phyloP scores from a whole-genome alignment of 768 basidiomycete species.

The Mrakia blollopis region DNA sequence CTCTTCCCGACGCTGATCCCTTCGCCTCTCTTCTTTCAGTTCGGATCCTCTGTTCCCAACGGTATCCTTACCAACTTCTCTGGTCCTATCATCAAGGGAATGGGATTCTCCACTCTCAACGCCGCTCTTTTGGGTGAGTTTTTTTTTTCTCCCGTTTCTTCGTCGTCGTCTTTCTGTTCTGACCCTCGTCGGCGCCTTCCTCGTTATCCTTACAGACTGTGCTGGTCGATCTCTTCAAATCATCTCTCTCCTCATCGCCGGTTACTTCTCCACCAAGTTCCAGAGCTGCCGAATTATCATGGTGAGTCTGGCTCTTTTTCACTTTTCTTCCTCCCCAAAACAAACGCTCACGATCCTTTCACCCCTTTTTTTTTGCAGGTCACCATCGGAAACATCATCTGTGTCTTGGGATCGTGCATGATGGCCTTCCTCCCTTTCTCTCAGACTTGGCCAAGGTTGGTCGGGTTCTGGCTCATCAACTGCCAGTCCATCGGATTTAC shows the following conservation, averaged over 20 bases:
- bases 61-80: conserved; percentile 45
- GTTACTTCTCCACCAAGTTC: conserved; percentile 41
- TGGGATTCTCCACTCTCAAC: conserved; percentile 42
- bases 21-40: background rate
- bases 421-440: conserved; percentile 44
- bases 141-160: background rate
- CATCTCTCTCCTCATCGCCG: conserved; percentile 45
- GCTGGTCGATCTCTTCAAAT: conserved; percentile 44
- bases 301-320: background rate
- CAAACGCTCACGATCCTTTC: too few species aligned
- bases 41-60: conserved; percentile 41
- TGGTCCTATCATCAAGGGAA: conserved; percentile 43
- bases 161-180: background rate
- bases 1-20: background rate
- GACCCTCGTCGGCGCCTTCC: background rate
- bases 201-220: conserved; percentile 35
- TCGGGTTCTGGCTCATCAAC: conserved; percentile 43
- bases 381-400: conserved; percentile 41
- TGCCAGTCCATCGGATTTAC: conserved; percentile 44
- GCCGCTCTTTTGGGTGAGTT: conserved; percentile 35
- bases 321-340: too few species aligned
- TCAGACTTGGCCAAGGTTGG: conserved; percentile 41
- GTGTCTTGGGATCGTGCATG: conserved; percentile 40
- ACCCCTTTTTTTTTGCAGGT: conserved; percentile 6
- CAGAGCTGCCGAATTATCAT: conserved; percentile 41